Evolutionary conservation across 1,284 basidiomycete genomes (phyloP), one percentile per base, ranked within the genome.

Genomic region (Papiliotrema fonsecae): DNA sequence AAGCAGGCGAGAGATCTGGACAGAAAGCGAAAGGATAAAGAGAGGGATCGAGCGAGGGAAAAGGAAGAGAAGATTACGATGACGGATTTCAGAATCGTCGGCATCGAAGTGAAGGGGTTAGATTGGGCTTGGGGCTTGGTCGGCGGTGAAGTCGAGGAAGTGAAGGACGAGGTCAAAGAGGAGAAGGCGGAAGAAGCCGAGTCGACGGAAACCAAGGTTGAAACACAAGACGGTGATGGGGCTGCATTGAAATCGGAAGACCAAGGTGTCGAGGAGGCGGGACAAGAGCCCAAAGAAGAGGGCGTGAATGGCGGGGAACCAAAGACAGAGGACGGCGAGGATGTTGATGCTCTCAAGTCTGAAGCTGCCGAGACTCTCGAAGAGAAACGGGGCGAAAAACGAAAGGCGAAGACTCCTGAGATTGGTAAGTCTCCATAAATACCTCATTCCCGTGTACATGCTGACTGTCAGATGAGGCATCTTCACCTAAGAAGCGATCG

Each of bases 31-130:
- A 62, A 45, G 52, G 56, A 50, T 47, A 60, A 41, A 36, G 49
- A 55, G 49, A 55, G 49, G 42, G 57, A 51, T 49, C 56, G 47
- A 45, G 53, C 60, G 45, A 62, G 60, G 42, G 67, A 70, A 28
- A 62, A 62, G 54, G 89, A 72, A 81, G 87, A 76, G 81, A 73
- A 70, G 54, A 82, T 88, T 52, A 93, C 90, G 30, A 82, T 96
- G 65, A 94, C 91, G 40, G 92, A 96, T 76, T 97, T 96, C 81
- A 88, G 93, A 74, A 91, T 97, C 67, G 79, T 92, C 61, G 90
- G 87, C 22, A 79, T 96, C 62, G 83, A 88, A 69, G 85, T 94
- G 45, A 71, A 69, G 45, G 65, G 65, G 30, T 52, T 77, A 19
- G 65, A 58, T 6, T 78, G 75, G 77, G 61, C 57, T 26, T 77